Percentiles rank a stretch among this genome's conserved stretches.
These are phyloP conservation scores for Penicillium simplicissimum DNA, from an alignment of 495 filamentous ascomycete species.

Conservation along the genomic window DNA sequence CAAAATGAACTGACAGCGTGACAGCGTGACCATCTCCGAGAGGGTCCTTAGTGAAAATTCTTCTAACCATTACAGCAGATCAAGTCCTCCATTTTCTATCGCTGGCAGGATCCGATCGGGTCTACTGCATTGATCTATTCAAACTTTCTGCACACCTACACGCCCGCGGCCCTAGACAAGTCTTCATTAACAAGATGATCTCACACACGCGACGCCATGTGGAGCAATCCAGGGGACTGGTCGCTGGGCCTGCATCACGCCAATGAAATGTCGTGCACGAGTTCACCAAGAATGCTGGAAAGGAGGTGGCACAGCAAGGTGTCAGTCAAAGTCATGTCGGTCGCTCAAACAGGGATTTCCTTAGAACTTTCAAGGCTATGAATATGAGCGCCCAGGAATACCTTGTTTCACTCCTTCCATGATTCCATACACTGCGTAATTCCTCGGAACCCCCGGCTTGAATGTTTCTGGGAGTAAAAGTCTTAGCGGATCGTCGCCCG, in stretches of 20 bases:
- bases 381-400: neutral
- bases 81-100: neutral
- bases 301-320: constrained; percentile 3
- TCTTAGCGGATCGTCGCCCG: constrained; percentile 13
- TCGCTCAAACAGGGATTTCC: neutral
- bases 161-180: neutral
- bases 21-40: neutral
- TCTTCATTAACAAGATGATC: neutral
- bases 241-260: neutral
- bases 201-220: constrained; percentile 15
- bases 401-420: neutral
- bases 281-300: constrained; percentile 9
- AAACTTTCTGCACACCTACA: neutral
- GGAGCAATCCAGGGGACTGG: constrained; percentile 4
- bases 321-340: neutral
- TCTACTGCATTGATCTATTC: neutral
- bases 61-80: too few species aligned
- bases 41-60: too few species aligned
- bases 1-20: neutral
- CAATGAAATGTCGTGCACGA: constrained; percentile 13
- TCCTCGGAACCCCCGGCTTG: neutral
- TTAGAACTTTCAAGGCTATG: neutral
- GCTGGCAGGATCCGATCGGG: neutral
- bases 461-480: neutral
- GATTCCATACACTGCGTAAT: neutral